Evolutionary conservation across 2,329 filamentous ascomycete species (phyloP).

Genomic region (Verticillium zaregamsianum): DNA sequence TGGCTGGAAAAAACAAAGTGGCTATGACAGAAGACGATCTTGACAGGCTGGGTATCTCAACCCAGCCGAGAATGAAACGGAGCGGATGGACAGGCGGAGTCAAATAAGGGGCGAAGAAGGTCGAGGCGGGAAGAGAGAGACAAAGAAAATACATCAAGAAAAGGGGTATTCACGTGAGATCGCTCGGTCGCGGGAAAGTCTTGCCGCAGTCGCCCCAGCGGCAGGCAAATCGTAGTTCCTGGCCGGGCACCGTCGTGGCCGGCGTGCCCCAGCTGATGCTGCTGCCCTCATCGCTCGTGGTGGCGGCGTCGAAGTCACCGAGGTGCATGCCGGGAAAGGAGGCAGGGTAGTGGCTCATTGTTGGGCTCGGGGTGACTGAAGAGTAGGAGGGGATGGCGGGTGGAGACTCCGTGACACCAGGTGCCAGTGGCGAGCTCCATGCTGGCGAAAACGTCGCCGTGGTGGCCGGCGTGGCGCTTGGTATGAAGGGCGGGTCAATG

Average conservation of each 20-base stretch:
- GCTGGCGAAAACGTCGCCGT: conserved; percentile 1
- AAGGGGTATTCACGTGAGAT: conserved; percentile 12
- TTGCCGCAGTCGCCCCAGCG: conserved; percentile 11
- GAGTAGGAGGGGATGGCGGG: conserved; percentile 13
- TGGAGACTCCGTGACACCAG: conserved; percentile 16
- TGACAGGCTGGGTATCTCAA: not conserved
- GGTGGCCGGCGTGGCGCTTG: not conserved
- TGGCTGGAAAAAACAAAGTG: not conserved
- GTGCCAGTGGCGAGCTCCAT: conserved; percentile 15
- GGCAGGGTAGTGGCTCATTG: conserved; percentile 9
- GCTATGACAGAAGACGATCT: not conserved
- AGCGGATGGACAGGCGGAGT: not conserved
- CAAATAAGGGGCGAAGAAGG: not conserved
- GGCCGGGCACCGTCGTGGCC: not conserved
- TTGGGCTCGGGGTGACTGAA: conserved; percentile 14
- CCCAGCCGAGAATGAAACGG: not conserved
- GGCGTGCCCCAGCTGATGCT: not conserved
- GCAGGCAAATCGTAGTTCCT: conserved; percentile 9
- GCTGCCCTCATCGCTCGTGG: conserved; percentile 1
- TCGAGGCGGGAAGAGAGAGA: not conserved
- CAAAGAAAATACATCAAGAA: not conserved
- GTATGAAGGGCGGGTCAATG: conserved; percentile 7
- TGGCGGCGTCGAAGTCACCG: conserved; percentile 1
- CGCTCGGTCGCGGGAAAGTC: conserved; percentile 11
- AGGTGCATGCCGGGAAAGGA: conserved; percentile 5